Evolutionary conservation across 169 alveolate genomes (phyloP), one percentile per base, ranked within the genome.

Genomic region (Plasmodium ovale): DNA sequence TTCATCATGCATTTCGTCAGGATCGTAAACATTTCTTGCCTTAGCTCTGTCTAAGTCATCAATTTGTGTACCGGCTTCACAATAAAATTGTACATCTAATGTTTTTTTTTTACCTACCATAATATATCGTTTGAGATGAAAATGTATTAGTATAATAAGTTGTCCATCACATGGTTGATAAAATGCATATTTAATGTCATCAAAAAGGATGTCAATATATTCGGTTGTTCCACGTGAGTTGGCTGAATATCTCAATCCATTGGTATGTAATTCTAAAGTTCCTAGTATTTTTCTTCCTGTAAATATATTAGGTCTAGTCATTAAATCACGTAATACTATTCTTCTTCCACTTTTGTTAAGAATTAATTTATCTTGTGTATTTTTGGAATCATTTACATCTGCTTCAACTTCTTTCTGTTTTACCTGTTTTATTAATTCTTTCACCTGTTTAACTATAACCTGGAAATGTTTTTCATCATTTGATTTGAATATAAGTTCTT

Each of bases 111-210:
- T 97, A 1, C 99, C 99, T 12, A 98, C 97, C 95, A 97, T 88
- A 39, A 98, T 97, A n/a, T 98, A 97, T 62, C 96, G 94, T 89
- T 97, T 95, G 56, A 97, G 91, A 93, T 96, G 97, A 93, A 98
- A 98, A 92, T 98, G 99, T 10, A 98, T 88, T 70, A 98, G 89
- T 14, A 97, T 99, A 29, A 97, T 97, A 29, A 98, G 91, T 82
- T 98, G 99, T 53, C 97, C 96, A 79, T 97, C 99, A 67, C 99
- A 97, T 0, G 99, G 99, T 93, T 98, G 99, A 94, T 97, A 97
- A 73, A 98, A 96, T 1, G 99, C 99, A 85, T 98, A 98, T 51
- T 97, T 97, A 35, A 98, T 96, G 84, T 98, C 98, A 19, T 97
- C 87, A 88, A 97, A 98, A 37, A 97, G 93, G 29, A 98, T 97